These are phyloP conservation scores for Erucastrum elatum DNA, from an alignment of 345 rosid genomes.

Conservation along the genomic window DNA sequence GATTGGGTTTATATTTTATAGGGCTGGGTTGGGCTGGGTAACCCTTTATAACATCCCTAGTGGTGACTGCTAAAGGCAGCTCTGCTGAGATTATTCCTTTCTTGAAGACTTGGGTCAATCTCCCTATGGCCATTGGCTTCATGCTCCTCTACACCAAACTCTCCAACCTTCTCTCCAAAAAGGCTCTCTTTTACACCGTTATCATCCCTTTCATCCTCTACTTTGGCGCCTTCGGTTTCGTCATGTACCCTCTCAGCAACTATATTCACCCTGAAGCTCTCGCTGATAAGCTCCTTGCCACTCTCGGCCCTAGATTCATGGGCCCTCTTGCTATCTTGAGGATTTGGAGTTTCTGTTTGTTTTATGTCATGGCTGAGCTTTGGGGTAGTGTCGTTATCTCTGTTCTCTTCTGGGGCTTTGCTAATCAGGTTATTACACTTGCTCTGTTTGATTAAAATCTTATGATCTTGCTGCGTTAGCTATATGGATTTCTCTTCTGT, in stretches of 20 bases:
- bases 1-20: too few relatives aligned
- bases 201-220: conserved; percentile 90
- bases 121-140: conserved; percentile 97
- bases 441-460: background rate
- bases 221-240: conserved; percentile 91
- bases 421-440: conserved; percentile 72
- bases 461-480: too few relatives aligned
- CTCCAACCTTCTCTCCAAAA: conserved; percentile 74
- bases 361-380: too few relatives aligned
- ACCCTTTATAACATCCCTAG: too few relatives aligned
- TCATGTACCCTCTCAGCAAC: conserved; percentile 45
- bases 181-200: conserved; percentile 80
- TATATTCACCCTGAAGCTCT: too few relatives aligned
- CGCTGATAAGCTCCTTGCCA: too few relatives aligned
- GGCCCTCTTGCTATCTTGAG: too few relatives aligned
- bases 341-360: too few relatives aligned
- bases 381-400: conserved; percentile 51
- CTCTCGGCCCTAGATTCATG: too few relatives aligned
- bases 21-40: too few relatives aligned
- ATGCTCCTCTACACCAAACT: conserved; percentile 81
- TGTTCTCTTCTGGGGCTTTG: conserved; percentile 97
- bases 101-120: conserved; percentile 95
- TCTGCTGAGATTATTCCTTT: conserved; percentile 97
- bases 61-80: conserved; percentile 93
- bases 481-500: too few relatives aligned